A percentile compares a stretch with the other conserved stretches of the same genome.
Conservation (phyloP, 1,139 yeast genomes). For the Pichia sp. region DNA sequence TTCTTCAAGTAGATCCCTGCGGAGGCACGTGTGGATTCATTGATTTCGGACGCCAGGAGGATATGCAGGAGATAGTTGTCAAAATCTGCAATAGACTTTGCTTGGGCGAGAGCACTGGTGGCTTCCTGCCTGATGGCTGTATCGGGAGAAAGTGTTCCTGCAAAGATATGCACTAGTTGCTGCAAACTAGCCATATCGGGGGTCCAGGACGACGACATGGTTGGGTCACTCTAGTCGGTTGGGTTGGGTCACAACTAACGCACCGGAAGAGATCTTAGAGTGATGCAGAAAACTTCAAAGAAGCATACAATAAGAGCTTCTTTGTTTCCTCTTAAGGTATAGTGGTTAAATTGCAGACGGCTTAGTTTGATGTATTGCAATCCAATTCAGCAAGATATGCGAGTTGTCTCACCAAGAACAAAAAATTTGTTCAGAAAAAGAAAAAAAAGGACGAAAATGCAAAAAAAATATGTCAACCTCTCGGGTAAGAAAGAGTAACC, state of each 20-base stretch:
- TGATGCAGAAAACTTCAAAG: neutral
- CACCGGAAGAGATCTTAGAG: neutral
- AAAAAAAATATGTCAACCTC: neutral
- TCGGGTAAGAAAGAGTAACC: neutral
- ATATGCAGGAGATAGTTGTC: conserved; percentile 74
- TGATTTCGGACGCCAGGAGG: conserved; percentile 47
- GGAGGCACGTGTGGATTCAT: conserved; percentile 67
- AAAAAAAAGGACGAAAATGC: neutral
- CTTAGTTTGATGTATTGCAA: too few species aligned
- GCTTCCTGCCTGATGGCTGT: conserved; percentile 52
- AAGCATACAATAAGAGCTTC: too few species aligned
- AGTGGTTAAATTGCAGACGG: too few species aligned
- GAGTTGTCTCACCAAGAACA: neutral
- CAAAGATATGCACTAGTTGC: conserved; percentile 60
- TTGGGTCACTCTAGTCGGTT: neutral
- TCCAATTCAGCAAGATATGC: neutral
- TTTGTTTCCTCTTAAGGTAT: too few species aligned
- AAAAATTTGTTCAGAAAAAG: neutral
- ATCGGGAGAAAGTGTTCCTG: conserved; percentile 61
- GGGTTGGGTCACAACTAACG: neutral
- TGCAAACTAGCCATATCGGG: conserved; percentile 59
- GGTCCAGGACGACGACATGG: conserved; percentile 41
- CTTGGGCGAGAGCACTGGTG: conserved; percentile 64
- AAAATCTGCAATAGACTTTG: conserved; percentile 66
- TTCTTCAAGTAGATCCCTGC: conserved; percentile 87